These are phyloP conservation scores for Tillandsia leiboldiana DNA, from an alignment of 176 grass and related monocot species.

Conservation along the genomic window DNA sequence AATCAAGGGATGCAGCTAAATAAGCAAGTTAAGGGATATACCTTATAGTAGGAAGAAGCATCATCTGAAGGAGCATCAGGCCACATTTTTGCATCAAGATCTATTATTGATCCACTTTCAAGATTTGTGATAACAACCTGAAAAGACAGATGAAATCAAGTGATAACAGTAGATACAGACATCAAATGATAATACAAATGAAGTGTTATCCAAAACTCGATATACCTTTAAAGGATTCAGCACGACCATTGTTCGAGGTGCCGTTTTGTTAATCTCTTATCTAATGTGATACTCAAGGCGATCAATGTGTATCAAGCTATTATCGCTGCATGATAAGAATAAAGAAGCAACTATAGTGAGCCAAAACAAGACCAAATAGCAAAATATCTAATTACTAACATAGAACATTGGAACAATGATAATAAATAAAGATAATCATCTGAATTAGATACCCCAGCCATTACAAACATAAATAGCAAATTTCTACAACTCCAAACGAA, in stretches of 20 bases:
- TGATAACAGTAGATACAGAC: slow-evolving; percentile 14
- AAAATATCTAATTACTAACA: not conserved
- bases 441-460: no score
- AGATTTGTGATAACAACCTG: slow-evolving; percentile 97
- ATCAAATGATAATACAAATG: not conserved
- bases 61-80: slow-evolving; percentile 89
- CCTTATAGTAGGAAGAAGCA: slow-evolving; percentile 81
- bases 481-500: no score
- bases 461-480: no score
- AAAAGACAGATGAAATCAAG: slow-evolving; percentile 4
- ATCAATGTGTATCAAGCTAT: slow-evolving; percentile 82
- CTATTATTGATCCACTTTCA: slow-evolving; percentile 55
- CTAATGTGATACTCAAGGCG: slow-evolving; percentile 92
- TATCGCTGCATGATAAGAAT: slow-evolving; percentile 65
- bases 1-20: not conserved
- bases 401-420: not conserved
- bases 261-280: slow-evolving; percentile 91
- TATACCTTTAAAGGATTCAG: slow-evolving; percentile 88
- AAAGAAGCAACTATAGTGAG: not conserved
- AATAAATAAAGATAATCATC: no score
- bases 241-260: slow-evolving; percentile 71
- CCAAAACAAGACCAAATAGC: not conserved
- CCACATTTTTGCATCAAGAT: slow-evolving; percentile 97
- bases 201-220: not conserved
- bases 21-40: not conserved